Evolutionary conservation across 768 basidiomycete species (phyloP).

Genomic region (Xerocomellus chrysenteron): DNA sequence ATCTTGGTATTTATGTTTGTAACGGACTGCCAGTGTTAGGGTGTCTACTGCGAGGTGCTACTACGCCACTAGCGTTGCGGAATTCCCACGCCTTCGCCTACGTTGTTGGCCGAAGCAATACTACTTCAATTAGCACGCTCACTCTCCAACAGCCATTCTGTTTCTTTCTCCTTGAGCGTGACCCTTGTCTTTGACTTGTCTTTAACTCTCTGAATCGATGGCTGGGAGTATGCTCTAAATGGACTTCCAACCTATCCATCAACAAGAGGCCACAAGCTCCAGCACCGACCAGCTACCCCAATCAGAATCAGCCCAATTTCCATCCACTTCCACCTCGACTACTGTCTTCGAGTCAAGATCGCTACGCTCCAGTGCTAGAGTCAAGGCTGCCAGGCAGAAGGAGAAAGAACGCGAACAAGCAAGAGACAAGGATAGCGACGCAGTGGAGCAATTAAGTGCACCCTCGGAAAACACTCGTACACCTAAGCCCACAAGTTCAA

Average conservation of each 20-base stretch:
- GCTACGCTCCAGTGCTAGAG: conserved; percentile 73
- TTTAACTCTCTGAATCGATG: conserved; percentile 57
- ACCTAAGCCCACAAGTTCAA: conserved; percentile 39
- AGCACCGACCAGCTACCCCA: conserved; percentile 46
- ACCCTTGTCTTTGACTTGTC: conserved; percentile 24
- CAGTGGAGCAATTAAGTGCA: conserved; percentile 40
- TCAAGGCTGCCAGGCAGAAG: conserved; percentile 73
- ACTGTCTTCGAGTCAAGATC: conserved; percentile 52
- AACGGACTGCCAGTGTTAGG: too few species aligned
- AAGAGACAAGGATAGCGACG: conserved; percentile 55
- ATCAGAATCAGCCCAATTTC: conserved; percentile 35
- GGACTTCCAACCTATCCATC: conserved; percentile 79
- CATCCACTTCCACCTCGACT: conserved; percentile 35
- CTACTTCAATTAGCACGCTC: conserved; percentile 26
- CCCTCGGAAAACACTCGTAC: conserved; percentile 45
- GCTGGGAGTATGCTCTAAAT: conserved; percentile 88
- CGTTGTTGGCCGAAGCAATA: conserved; percentile 21
- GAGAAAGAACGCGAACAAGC: conserved; percentile 53
- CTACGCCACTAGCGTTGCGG: conserved; percentile 7
- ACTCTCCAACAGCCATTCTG: conserved; percentile 11
- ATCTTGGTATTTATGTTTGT: neutral
- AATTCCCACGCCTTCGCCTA: conserved; percentile 33
- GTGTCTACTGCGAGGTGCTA: neutral
- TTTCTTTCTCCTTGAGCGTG: conserved; percentile 27
- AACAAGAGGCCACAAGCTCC: conserved; percentile 69